Conservation (phyloP, 805 yeast species). For the Starmerella davenportii region DNA sequence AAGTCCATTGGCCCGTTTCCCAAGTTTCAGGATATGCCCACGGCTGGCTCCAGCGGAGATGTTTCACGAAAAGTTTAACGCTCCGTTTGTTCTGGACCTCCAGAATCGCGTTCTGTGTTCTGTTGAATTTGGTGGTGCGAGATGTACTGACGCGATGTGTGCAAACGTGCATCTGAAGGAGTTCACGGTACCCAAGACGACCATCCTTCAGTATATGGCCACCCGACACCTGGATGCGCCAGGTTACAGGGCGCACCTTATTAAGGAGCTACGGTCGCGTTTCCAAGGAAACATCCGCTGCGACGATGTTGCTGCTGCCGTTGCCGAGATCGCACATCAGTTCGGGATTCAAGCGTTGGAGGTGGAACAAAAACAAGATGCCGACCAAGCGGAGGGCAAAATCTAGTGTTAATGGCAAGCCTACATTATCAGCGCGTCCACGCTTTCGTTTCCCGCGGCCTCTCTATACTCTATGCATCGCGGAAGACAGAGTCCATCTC, state of each 20-base stretch:
- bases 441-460: too few relatives aligned
- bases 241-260: conserved; percentile 8
- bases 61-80: conserved; percentile 13
- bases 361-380: too few relatives aligned
- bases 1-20: conserved; percentile 13
- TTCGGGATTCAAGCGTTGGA: too few relatives aligned
- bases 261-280: not conserved
- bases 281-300: not conserved
- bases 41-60: conserved; percentile 5
- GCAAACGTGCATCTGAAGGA: conserved; percentile 13
- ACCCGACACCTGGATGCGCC: conserved; percentile 5
- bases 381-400: too few relatives aligned
- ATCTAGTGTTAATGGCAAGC: too few relatives aligned
- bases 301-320: not conserved
- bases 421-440: too few relatives aligned
- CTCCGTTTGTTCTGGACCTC: conserved; percentile 9
- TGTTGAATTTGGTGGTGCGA: conserved; percentile 6
- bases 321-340: not conserved
- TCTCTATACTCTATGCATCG: too few relatives aligned
- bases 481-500: conserved; percentile 77
- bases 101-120: conserved; percentile 8
- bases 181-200: conserved; percentile 6
- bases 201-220: conserved; percentile 12
- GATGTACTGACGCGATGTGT: conserved; percentile 8
- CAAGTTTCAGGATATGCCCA: conserved; percentile 13